Base-by-base conservation (phyloP, 2,329 filamentous ascomycete species). In the Aspergillus sclerotialis region DNA sequence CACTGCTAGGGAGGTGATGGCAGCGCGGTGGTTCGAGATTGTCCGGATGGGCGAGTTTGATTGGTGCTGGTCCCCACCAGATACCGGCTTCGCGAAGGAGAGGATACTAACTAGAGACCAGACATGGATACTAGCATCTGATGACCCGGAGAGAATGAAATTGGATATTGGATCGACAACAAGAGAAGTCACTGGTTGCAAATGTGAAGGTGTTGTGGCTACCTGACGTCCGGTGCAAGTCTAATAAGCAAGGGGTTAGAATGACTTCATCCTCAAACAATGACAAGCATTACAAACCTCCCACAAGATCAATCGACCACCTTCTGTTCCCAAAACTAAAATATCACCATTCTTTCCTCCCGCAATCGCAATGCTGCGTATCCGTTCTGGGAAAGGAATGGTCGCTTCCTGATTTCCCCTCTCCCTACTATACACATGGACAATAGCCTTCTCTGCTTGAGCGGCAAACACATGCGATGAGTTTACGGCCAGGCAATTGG, bases 291-390 rank as follows among this genome's bases (percentile, higher is more conserved):
- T n/a, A 63, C 69, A 61, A 58, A 92, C 86, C 80, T 98, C 92
- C 92, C 92, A 98, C 3, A 94, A 63, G 50, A 94, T 83, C 45
- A 96, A 63, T 36, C 89, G 78, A 11, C 92, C 92, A 48, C 88
- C 86, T 36, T 81, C 78, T 1, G 88, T 94, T 8, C 92, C 92
- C 35, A 94, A 61, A 35, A 87, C 68, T 44, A 94, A 69, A 32
- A 93, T 75, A 36, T 64, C 56, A 27, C 63, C 61, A 34, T 70
- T 67, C 43, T 71, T 70, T 44, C 85, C 75, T 30, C 76, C 80
- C 15, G 79, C 78, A 35, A 93, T 70, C 14, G 79, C 74, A 50
- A 94, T 66, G 61, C 84, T 88, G 44, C 79, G 80, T 52, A 98
- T 86, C 50, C 80, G 77, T 62, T 96, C 90, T 0, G 84, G 80